These are phyloP conservation scores for Volutella citrinella DNA, from an alignment of 2,329 filamentous ascomycete species.

Conservation along the genomic window DNA sequence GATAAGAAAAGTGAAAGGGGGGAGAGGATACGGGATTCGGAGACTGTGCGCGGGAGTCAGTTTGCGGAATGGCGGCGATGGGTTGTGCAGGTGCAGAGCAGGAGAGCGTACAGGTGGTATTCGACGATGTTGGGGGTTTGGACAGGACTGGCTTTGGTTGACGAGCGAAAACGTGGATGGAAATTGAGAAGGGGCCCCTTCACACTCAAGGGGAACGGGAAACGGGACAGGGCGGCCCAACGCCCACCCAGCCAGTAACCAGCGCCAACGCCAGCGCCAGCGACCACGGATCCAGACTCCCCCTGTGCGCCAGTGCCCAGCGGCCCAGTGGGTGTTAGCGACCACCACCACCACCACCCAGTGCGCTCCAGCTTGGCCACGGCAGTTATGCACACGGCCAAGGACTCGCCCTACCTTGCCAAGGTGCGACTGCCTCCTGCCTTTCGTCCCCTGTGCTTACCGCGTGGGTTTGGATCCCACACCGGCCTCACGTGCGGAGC, in stretches of 20 bases:
- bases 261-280: conserved; percentile 1
- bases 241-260: neutral
- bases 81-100: conserved; percentile 6
- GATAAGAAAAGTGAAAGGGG: conserved; percentile 14
- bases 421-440: too few relatives aligned
- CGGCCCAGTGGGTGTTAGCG: neutral
- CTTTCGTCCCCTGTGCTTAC: too few relatives aligned
- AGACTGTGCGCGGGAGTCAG: conserved; percentile 21
- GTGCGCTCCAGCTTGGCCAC: neutral
- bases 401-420: too few relatives aligned
- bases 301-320: too few relatives aligned
- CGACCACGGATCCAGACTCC: too few relatives aligned
- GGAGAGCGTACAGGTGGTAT: conserved; percentile 12
- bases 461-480: too few relatives aligned
- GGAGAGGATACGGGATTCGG: conserved; percentile 17
- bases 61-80: conserved; percentile 21
- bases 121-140: conserved; percentile 27
- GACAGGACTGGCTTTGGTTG: conserved; percentile 29
- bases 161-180: conserved; percentile 31
- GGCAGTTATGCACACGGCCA: too few relatives aligned
- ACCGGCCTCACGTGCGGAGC: too few relatives aligned
- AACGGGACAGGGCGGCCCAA: conserved; percentile 6
- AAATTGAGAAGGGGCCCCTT: conserved; percentile 31
- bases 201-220: too few relatives aligned
- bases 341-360: too few relatives aligned